These are phyloP conservation scores for Cladosporium velox DNA, from an alignment of 2,329 filamentous ascomycete species.

Conservation along the genomic window DNA sequence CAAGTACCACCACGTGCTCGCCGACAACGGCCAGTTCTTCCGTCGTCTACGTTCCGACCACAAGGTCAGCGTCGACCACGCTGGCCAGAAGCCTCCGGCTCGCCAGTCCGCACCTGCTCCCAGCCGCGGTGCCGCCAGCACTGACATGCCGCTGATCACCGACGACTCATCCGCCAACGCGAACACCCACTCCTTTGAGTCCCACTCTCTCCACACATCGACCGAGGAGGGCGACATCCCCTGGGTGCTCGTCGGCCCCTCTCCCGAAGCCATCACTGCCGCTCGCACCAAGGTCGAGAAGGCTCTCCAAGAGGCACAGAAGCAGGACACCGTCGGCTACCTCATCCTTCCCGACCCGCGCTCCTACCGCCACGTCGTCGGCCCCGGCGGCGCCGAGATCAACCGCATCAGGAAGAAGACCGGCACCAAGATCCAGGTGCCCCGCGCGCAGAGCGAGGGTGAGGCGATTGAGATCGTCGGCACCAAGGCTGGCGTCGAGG, in stretches of 20 bases:
- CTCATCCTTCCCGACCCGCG: constrained; percentile 85
- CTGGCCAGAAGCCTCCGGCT: constrained; percentile 72
- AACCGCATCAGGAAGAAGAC: constrained; percentile 91
- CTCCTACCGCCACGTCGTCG: constrained; percentile 88
- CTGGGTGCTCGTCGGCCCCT: constrained; percentile 80
- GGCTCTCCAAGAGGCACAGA: constrained; percentile 70
- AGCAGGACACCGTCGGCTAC: constrained; percentile 76
- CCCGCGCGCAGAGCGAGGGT: constrained; percentile 69
- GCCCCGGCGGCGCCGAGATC: constrained; percentile 84
- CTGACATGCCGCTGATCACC: constrained; percentile 83
- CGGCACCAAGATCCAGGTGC: constrained; percentile 90
- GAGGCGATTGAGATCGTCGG: constrained; percentile 93
- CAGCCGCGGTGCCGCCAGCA: constrained; percentile 53
- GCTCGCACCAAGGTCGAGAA: constrained; percentile 73
- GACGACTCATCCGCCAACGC: constrained; percentile 65
- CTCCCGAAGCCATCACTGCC: constrained; percentile 74
- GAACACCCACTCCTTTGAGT: constrained; percentile 78
- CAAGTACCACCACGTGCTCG: constrained; percentile 77
- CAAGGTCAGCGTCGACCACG: constrained; percentile 89
- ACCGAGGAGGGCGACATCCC: constrained; percentile 66
- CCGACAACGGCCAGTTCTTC: constrained; percentile 92
- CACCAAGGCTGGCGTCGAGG: constrained; percentile 74
- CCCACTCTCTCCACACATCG: constrained; percentile 74
- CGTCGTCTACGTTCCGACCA: constrained; percentile 82
- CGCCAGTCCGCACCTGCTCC: constrained; percentile 58